Evolutionary conservation across 2,329 filamentous ascomycete genomes (phyloP), one percentile per base, ranked within the genome.

Genomic region (Fusarium oligoseptatum): DNA sequence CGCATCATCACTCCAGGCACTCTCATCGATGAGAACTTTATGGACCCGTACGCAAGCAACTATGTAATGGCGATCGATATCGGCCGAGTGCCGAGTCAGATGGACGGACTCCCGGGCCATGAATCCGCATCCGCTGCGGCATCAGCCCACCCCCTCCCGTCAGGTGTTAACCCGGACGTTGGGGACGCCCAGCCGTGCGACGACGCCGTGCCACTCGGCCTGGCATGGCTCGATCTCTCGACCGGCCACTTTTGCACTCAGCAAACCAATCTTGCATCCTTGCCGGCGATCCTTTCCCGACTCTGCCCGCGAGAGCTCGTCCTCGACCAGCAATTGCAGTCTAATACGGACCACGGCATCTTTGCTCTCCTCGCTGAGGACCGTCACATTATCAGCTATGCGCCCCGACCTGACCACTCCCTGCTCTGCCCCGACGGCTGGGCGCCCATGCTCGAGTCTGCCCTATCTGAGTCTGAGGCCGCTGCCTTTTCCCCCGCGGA

Each of bases 161-260:
- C 76, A 73, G 70, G 61, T 74, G 77, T 76, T 76, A 66, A 56
- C 66, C 62, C 50, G 57, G 57, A 56, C 65, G 61, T 37, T 58
- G 69, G 64, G 50, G 67, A 70, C 67, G 66, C 57, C 70, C 73
- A 68, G 68, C 67, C 60, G 66, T 60, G 63, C 58, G 72, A 68
- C 55, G 66, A 68, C 36, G 62, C 67, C 37, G 67, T 75, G 62
- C 83, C 84, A 55, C 85, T 97, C 66, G 97, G 97, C 4, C 85
- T 99, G 60, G 94, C 97, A 45, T 99, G 97, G 97, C 86, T 98
- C 56, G 97, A 99, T 83, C 85, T 98, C 29, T 98, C 97, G 10
- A 99, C 97, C 3, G 97, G 97, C 15, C 94, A 96, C 78, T 99
- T 99, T 83, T 95, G 92, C 79, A 98, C 95, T 0, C 95, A 98